phyloP scores from a whole-genome alignment of 495 filamentous ascomycete genomes.

The Tuber magnatum region DNA sequence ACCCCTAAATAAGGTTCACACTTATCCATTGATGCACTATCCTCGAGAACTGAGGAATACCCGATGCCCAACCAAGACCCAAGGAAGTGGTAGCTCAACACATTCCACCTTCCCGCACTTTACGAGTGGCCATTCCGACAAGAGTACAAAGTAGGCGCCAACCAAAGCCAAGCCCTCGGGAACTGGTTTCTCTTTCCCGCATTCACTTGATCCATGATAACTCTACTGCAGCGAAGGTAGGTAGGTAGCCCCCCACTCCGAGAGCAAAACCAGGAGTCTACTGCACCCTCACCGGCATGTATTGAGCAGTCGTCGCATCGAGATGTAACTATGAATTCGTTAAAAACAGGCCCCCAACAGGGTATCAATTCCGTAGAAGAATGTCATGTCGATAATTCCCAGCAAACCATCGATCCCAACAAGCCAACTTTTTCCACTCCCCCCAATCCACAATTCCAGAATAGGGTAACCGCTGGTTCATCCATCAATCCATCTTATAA shows the following conservation, averaged over 20 bases:
- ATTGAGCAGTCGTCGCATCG: background rate
- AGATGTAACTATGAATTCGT: background rate
- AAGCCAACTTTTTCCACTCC: background rate
- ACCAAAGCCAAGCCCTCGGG: background rate
- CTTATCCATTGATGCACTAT: no score
- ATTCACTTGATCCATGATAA: background rate
- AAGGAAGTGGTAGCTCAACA: background rate
- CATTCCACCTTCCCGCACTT: background rate
- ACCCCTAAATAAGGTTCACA: no score
- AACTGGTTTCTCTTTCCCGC: background rate
- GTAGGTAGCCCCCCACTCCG: background rate
- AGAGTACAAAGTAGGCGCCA: background rate
- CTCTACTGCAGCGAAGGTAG: background rate
- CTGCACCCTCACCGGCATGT: background rate
- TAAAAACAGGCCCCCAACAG: background rate
- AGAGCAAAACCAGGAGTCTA: background rate
- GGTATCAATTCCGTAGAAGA: slow-evolving; percentile 3
- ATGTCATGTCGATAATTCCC: background rate
- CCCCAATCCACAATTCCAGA: background rate
- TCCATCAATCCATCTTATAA: background rate
- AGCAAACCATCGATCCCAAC: background rate
- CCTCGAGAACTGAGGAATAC: background rate
- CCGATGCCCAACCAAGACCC: no score
- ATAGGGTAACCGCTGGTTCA: background rate
- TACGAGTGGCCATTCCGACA: background rate